Conservation (phyloP, 2,329 filamentous ascomycete genomes). For the Akanthomyces muscarius region DNA sequence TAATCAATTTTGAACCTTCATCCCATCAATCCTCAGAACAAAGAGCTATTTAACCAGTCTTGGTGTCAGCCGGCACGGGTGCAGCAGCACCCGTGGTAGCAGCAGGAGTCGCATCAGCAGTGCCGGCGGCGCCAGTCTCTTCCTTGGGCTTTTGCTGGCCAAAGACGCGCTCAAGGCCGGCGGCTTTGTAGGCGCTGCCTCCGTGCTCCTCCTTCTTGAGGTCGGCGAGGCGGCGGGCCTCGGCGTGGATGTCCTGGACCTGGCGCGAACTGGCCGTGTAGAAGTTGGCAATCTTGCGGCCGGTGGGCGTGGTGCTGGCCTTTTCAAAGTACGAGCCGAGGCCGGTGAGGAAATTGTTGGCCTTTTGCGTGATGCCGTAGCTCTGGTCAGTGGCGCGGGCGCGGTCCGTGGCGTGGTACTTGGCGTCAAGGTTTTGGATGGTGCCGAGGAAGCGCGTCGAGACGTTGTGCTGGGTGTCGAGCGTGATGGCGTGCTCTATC, state of each 20-base stretch:
- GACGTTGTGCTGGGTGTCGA: constrained; percentile 88
- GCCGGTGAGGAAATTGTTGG: constrained; percentile 59
- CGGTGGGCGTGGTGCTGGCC: constrained; percentile 80
- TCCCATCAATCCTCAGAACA: background rate
- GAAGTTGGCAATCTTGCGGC: constrained; percentile 82
- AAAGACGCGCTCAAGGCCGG: constrained; percentile 55
- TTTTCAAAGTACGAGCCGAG: constrained; percentile 92
- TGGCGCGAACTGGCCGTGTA: constrained; percentile 83
- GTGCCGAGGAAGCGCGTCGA: constrained; percentile 73
- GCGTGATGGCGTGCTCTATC: constrained; percentile 76
- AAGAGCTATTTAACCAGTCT: constrained; percentile 13
- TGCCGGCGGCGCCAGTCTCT: constrained; percentile 27
- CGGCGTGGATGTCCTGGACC: constrained; percentile 87
- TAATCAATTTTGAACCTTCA: background rate
- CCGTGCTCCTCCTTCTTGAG: constrained; percentile 69
- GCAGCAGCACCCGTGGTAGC: background rate
- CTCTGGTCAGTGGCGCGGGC: constrained; percentile 79
- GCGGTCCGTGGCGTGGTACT: constrained; percentile 83
- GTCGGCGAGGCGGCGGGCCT: constrained; percentile 83
- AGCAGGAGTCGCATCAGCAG: constrained; percentile 18
- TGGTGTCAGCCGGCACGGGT: constrained; percentile 13
- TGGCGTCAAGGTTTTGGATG: constrained; percentile 72
- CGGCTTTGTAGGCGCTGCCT: constrained; percentile 55
- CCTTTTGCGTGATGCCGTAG: constrained; percentile 76
- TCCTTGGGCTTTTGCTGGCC: constrained; percentile 50